Evolutionary conservation across 2,329 filamentous ascomycete species (phyloP), one percentile per base, ranked within the genome.

Genomic region (Penicillium sclerotigenum): DNA sequence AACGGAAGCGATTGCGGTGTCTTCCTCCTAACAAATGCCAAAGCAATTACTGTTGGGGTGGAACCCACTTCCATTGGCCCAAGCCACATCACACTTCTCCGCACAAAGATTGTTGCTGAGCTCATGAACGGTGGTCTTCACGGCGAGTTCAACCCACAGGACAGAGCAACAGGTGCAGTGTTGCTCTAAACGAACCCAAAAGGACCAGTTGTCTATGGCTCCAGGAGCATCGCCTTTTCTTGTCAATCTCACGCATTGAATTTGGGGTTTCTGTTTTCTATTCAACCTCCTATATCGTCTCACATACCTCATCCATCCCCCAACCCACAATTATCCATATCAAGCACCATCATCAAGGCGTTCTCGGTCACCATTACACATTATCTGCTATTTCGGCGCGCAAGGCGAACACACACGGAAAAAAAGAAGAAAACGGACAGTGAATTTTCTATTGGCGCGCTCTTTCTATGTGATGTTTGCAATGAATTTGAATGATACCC

Each of bases 1-100:
- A 81, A 81, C 57, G 72, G 73, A 28, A 75, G 72, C 51, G 79
- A 81, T 56, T 81, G 79, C 55, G 79, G 79, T n/a, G 78, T 80
- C 3, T 81, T 80, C 59, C 70, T 78, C 20, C 67, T 79, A 20
- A 78, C 77, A 10, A 79, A 75, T 5, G 79, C 79, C 47, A 79
- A 80, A 59, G 73, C 78, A 54, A 70, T 80, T 48, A 72, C 75
- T 48, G 63, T 79, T 28, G 74, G 73, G 16, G 64, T 79, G 28
- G 75, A 78, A 47, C 76, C 76, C 3, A 71, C 74, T 51, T 70
- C 69, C 3, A 79, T 78, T 59, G 68, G 71, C 13, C 68, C 77
- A 5, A 53, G 51, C 5, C 71, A 79, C 53, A 79, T 78, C 36
- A 61, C 64, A 10, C 56, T 72, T 18, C 68, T 80, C 58, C 72